Evolutionary conservation across 192 early-diverging fungal species (phyloP).

Genomic region (Polychytrium aggregatum): DNA sequence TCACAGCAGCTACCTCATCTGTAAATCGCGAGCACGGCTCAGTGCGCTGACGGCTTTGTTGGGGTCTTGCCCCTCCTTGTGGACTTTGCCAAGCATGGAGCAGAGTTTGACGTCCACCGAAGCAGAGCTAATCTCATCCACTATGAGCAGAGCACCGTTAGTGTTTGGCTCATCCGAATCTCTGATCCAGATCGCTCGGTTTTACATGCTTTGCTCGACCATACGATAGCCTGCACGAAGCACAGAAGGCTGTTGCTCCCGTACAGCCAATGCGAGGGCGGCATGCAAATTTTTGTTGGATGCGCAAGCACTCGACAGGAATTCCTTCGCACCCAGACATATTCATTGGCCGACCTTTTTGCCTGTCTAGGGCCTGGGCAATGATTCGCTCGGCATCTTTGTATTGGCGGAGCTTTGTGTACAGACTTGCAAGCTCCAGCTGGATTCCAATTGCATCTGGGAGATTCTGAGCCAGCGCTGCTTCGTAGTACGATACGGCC

Average conservation of each 20-base stretch:
- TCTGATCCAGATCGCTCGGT: too few species aligned
- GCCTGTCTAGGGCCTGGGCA: constrained; percentile 19
- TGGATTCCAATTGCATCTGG: constrained; percentile 13
- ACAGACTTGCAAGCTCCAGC: constrained; percentile 30
- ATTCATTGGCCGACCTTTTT: constrained; percentile 6
- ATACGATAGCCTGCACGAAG: too few species aligned
- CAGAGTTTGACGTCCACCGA: constrained; percentile 20
- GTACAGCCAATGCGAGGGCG: too few species aligned
- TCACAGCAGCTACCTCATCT: constrained; percentile 22
- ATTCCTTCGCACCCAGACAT: not conserved
- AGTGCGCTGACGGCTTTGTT: constrained; percentile 20
- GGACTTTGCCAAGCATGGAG: constrained; percentile 17
- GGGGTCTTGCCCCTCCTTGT: constrained; percentile 1
- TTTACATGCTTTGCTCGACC: too few species aligned
- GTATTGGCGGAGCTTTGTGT: constrained; percentile 23
- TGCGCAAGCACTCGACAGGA: too few species aligned
- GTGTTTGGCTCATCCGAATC: too few species aligned
- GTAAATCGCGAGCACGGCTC: constrained; percentile 19
- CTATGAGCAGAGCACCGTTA: too few species aligned
- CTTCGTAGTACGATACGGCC: constrained; percentile 35
- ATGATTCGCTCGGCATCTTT: constrained; percentile 29
- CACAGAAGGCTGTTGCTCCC: too few species aligned
- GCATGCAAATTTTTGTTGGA: too few species aligned
- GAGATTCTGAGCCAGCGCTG: constrained; percentile 18
- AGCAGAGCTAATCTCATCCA: too few species aligned